Evolutionary conservation across 768 basidiomycete species (phyloP).

Genomic region (Podaxis rugospora): DNA sequence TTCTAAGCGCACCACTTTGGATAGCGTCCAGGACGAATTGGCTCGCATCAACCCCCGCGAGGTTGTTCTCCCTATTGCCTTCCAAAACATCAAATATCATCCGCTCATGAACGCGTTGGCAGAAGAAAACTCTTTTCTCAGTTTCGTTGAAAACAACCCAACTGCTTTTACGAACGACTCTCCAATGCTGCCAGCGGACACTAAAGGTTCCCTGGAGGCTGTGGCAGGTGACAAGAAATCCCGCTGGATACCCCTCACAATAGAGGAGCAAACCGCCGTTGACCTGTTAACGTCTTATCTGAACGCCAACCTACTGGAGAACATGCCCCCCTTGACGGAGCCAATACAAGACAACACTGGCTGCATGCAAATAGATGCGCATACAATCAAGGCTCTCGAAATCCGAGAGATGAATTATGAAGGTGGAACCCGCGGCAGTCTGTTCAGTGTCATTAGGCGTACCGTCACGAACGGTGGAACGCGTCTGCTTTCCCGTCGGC

Average conservation of each 20-base stretch:
- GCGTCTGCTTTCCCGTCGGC: conserved; percentile 68
- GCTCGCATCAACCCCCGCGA: conserved; percentile 79
- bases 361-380: conserved; percentile 86
- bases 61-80: conserved; percentile 56
- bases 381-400: conserved; percentile 87
- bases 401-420: conserved; percentile 73
- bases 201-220: not conserved
- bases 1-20: conserved; percentile 53
- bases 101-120: conserved; percentile 44
- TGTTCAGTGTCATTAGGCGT: conserved; percentile 70
- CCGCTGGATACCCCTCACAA: conserved; percentile 20
- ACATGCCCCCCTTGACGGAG: conserved; percentile 61
- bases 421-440: conserved; percentile 67
- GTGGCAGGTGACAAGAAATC: not conserved
- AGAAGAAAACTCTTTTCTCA: conserved; percentile 53
- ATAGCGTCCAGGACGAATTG: conserved; percentile 73
- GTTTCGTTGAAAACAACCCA: conserved; percentile 32
- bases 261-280: conserved; percentile 52
- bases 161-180: not conserved
- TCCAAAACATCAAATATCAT: conserved; percentile 34
- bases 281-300: conserved; percentile 62
- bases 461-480: conserved; percentile 77
- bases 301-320: conserved; percentile 64
- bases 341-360: conserved; percentile 54
- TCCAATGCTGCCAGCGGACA: not conserved